Conservation (phyloP, 1,139 yeast species). For the Diutina mesorugosa region DNA sequence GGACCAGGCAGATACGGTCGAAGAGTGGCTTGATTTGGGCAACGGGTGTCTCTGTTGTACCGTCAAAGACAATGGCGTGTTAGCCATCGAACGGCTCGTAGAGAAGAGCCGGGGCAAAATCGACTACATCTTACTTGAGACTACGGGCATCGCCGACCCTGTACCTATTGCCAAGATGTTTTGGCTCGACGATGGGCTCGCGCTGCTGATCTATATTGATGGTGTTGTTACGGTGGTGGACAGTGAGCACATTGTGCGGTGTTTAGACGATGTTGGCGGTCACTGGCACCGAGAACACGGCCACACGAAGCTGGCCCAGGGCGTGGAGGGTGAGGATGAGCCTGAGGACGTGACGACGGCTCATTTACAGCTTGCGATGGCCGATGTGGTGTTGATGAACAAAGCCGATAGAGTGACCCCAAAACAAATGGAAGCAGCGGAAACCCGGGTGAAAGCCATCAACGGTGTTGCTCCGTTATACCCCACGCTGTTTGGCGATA, state of each 20-base stretch:
- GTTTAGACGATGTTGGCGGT: conserved; percentile 62
- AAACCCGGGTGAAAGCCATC: conserved; percentile 35
- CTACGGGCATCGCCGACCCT: conserved; percentile 98
- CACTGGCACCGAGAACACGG: conserved; percentile 41
- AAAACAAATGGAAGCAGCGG: conserved; percentile 12
- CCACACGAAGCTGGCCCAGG: conserved; percentile 13
- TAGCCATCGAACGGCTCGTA: conserved; percentile 83
- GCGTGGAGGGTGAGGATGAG: conserved; percentile 21
- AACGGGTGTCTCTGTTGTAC: conserved; percentile 97
- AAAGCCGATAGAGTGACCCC: conserved; percentile 44
- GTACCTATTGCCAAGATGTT: conserved; percentile 95
- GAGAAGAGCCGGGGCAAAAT: conserved; percentile 60
- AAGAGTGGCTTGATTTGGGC: conserved; percentile 93
- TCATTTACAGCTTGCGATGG: conserved; percentile 79
- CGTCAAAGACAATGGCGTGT: conserved; percentile 86
- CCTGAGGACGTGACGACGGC: conserved; percentile 56
- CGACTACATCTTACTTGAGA: conserved; percentile 82
- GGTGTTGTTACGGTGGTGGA: conserved; percentile 92
- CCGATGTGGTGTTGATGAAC: conserved; percentile 70
- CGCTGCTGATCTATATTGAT: conserved; percentile 77
- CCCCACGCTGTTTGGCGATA: conserved; percentile 60
- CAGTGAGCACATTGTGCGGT: conserved; percentile 49
- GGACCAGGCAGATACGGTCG: conserved; percentile 40
- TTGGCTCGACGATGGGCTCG: conserved; percentile 87
- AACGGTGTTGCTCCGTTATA: conserved; percentile 59